Percentiles rank a stretch among this genome's conserved stretches.
Evolutionary conservation across 306 rosid genomes (phyloP).

Genomic region (Cucurbita ficifolia): DNA sequence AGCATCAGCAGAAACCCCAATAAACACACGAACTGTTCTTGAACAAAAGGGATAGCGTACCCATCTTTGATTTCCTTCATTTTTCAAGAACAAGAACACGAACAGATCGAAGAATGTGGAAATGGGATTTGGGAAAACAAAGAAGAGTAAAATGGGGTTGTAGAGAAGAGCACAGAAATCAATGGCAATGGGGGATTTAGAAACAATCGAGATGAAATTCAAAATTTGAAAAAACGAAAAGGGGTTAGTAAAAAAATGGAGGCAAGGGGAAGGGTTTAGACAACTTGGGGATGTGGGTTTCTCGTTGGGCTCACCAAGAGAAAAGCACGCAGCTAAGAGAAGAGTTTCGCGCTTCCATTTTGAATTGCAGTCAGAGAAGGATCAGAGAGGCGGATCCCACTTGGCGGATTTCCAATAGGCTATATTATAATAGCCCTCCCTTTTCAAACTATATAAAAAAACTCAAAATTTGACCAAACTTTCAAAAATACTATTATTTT

Average conservation of each 20-base stretch:
- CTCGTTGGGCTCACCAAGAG: not conserved
- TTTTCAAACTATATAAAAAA: not conserved
- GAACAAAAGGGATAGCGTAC: not conserved
- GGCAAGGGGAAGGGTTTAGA: not conserved
- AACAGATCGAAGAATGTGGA: not conserved
- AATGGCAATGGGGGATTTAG: not conserved
- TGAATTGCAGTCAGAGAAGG: constrained; percentile 7
- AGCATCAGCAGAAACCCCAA: not conserved
- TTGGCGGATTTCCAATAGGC: not conserved
- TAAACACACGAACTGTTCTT: not conserved
- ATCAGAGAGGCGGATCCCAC: constrained; percentile 11
- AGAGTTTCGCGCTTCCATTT: constrained; percentile 9
- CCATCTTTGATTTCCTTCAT: not conserved
- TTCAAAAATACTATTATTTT: too few relatives aligned
- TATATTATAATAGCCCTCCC: not conserved
- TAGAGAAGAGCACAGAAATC: not conserved
- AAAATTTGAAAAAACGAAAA: not conserved
- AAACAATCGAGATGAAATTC: not conserved
- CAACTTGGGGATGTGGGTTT: not conserved
- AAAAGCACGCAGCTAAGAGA: not conserved
- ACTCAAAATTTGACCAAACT: not conserved
- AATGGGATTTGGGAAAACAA: not conserved
- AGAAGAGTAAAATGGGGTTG: not conserved
- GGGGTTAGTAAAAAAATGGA: not conserved
- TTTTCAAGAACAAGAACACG: too few relatives aligned